Evolutionary conservation across 805 yeast species (phyloP).

Genomic region (Diddensiella santjacobensis): DNA sequence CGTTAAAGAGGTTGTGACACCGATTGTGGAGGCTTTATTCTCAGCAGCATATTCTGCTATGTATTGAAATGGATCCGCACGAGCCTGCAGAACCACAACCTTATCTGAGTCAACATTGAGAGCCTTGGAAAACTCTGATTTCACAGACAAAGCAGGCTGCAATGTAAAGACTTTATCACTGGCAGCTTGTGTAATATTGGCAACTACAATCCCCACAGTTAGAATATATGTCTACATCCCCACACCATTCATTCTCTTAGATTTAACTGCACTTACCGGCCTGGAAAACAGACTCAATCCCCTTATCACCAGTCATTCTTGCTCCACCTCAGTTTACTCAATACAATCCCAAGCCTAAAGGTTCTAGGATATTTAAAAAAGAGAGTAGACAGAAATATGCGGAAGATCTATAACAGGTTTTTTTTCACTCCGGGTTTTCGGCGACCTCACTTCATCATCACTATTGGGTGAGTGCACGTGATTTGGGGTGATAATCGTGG

Average conservation of each 20-base stretch:
- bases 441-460: neutral
- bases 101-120: slow-evolving; percentile 23
- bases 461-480: slow-evolving; percentile 2
- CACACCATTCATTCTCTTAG: neutral
- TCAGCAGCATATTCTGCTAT: slow-evolving; percentile 36
- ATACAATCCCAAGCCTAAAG: neutral
- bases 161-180: slow-evolving; percentile 41
- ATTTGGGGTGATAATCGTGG: slow-evolving; percentile 1
- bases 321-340: neutral
- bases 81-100: slow-evolving; percentile 33
- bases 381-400: neutral
- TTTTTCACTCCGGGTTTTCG: neutral
- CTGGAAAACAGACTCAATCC: neutral
- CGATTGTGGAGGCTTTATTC: slow-evolving; percentile 30
- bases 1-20: slow-evolving; percentile 52
- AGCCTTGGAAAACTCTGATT: slow-evolving; percentile 33
- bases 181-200: slow-evolving; percentile 31
- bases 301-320: neutral
- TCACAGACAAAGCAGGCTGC: slow-evolving; percentile 45
- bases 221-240: neutral
- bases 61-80: slow-evolving; percentile 52
- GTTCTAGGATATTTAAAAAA: neutral
- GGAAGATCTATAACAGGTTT: neutral
- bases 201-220: too few relatives aligned
- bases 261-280: slow-evolving; percentile 3